phyloP scores from a whole-genome alignment of 1,139 yeast genomes.

The Yamadazyma jaroonii region DNA sequence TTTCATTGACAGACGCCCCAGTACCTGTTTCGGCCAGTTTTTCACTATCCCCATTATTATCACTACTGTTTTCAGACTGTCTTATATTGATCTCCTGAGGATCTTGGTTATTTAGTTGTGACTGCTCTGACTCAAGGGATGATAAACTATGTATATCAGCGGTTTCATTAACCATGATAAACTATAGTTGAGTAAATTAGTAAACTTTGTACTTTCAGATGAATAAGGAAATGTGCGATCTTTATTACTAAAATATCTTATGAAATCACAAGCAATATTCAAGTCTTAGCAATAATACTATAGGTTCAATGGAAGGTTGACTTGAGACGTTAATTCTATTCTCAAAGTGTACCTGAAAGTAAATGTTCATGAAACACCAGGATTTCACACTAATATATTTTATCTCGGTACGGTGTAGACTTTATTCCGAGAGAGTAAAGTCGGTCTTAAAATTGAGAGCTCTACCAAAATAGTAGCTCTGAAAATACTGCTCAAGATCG shows the following conservation, averaged over 20 bases:
- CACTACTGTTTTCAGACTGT: neutral
- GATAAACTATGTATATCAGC: constrained; percentile 5
- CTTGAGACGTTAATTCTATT: too few species aligned
- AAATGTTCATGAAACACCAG: too few species aligned
- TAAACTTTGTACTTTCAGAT: too few species aligned
- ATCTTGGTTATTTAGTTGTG: neutral
- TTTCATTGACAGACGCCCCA: too few species aligned
- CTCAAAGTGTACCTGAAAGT: too few species aligned
- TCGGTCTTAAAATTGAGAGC: neutral
- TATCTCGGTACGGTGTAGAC: neutral
- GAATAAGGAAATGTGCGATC: too few species aligned
- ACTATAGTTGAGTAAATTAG: too few species aligned
- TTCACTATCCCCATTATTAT: neutral
- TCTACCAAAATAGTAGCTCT: too few species aligned
- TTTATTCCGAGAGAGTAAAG: neutral
- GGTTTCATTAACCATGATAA: neutral
- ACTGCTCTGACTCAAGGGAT: constrained; percentile 9
- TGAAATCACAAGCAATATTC: neutral
- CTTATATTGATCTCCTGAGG: constrained; percentile 31
- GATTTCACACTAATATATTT: too few species aligned
- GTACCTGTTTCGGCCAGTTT: neutral
- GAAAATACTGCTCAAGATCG: too few species aligned
- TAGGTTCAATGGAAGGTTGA: too few species aligned
- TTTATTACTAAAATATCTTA: neutral
- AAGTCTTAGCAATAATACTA: too few species aligned